Base-by-base conservation (phyloP, 345 rosid species). In the Pelargonium nanum region DNA sequence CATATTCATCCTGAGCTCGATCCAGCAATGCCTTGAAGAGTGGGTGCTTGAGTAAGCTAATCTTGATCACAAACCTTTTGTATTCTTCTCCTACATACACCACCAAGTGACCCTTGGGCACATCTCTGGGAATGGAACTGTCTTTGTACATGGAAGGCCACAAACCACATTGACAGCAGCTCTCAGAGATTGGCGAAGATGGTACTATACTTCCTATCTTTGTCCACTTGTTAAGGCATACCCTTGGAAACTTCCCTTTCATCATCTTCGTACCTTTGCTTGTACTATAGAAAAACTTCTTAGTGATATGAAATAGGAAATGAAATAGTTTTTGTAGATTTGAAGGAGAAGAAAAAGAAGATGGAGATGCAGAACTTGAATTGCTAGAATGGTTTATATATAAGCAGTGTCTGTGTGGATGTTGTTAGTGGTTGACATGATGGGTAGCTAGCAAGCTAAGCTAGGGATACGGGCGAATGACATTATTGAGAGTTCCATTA, bases 51-150 rank as follows among this genome's bases (percentile, higher is more conserved):
- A 91, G 95, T 56, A 88, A 75, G 62, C 56, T 71, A 56, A 81
- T 67, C 65, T 85, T 86, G 72, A 88, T 86, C 65, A 91, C 92
- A 65, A 76, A 86, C 71, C 95, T 73, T 74, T 64, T 85, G 71
- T 48, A 67, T 23, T 82, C 70, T 23, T 91, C 88, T 0, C 98
- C 98, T 4, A 86, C 95, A 56, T 91, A 88, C 6, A 91, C 92
- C 26, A 76, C 92, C 7, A 88, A 69, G 66, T 88, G 95, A 59
- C 96, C 95, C 61, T 82, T 91, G 4, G 98, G 96, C 2, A 91
- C 90, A 67, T 91, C 96, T 63, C 66, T 73, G 24, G 98, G 97
- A 57, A 84, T 84, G 32, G 71, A 72, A 56, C 64, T 64, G 26
- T 69, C 78, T 62, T 80, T 75, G 19, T 63, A 72, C 72, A 65